phyloP scores from a whole-genome alignment of 768 basidiomycete genomes.

The Steccherinum ochraceum region DNA sequence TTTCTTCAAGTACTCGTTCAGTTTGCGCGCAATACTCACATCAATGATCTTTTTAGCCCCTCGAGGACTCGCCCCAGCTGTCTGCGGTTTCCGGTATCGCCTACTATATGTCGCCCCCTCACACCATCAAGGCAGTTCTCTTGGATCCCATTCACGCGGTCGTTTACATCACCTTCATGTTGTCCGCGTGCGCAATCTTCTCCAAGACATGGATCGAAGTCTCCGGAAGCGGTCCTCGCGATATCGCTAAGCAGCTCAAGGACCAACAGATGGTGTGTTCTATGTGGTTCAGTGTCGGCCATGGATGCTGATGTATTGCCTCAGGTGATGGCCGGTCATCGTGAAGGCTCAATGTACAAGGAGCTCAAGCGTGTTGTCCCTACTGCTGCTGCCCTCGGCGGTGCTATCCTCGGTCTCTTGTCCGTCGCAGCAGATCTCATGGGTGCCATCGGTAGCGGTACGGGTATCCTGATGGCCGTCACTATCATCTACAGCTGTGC shows the following conservation, averaged over 20 bases:
- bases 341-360: slow-evolving; percentile 98
- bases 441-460: slow-evolving; percentile 94
- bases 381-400: slow-evolving; percentile 95
- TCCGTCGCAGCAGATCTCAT: slow-evolving; percentile 90
- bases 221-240: slow-evolving; percentile 90
- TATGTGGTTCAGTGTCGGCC: background rate
- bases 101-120: slow-evolving; percentile 99
- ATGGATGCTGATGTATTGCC: background rate
- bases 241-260: slow-evolving; percentile 97
- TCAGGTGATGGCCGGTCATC: slow-evolving; percentile 48
- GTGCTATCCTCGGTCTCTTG: slow-evolving; percentile 90
- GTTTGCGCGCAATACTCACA: background rate
- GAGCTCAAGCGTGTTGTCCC: slow-evolving; percentile 98
- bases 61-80: slow-evolving; percentile 92
- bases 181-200: slow-evolving; percentile 92
- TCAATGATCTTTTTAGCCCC: slow-evolving; percentile 47
- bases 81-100: slow-evolving; percentile 85
- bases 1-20: background rate
- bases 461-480: slow-evolving; percentile 95
- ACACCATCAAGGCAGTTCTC: slow-evolving; percentile 81
- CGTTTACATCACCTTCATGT: slow-evolving; percentile 88
- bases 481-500: slow-evolving; percentile 87
- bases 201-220: slow-evolving; percentile 99
- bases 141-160: slow-evolving; percentile 92
- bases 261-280: slow-evolving; percentile 85